Evolutionary conservation across 2,329 filamentous ascomycete species (phyloP).

Genomic region (Onygena corvina): DNA sequence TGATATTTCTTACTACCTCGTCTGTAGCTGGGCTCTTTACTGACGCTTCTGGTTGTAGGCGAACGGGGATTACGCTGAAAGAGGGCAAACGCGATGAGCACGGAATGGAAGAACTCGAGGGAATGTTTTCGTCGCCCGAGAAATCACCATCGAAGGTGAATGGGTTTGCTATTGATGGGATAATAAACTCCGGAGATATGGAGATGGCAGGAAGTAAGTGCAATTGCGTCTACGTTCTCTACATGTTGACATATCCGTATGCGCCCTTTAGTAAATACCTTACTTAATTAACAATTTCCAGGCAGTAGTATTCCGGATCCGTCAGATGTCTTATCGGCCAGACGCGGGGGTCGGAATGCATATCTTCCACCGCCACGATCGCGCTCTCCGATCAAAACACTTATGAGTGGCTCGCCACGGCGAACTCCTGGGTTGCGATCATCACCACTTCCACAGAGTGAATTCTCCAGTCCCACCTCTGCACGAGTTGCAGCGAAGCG

Average conservation of each 20-base stretch:
- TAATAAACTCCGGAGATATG: constrained; percentile 48
- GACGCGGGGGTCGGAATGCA: constrained; percentile 25
- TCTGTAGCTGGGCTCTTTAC: constrained; percentile 4
- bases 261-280: not conserved
- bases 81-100: constrained; percentile 80
- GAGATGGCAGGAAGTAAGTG: constrained; percentile 50
- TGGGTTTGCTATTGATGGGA: constrained; percentile 32
- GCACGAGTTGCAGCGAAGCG: constrained; percentile 19
- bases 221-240: constrained; percentile 7
- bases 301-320: constrained; percentile 33
- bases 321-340: constrained; percentile 30
- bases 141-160: constrained; percentile 40
- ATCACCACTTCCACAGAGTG: constrained; percentile 29
- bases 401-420: constrained; percentile 32
- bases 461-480: constrained; percentile 31
- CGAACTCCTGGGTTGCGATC: constrained; percentile 33
- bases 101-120: constrained; percentile 78
- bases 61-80: constrained; percentile 73
- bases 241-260: not conserved
- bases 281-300: constrained; percentile 14
- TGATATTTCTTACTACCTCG: constrained; percentile 16
- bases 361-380: constrained; percentile 32
- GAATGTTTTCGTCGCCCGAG: constrained; percentile 77
- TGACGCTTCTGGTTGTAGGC: constrained; percentile 43
- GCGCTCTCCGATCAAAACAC: constrained; percentile 36